These are phyloP conservation scores for Xerocomellus intermedius DNA, from an alignment of 768 basidiomycete genomes.

Conservation along the genomic window DNA sequence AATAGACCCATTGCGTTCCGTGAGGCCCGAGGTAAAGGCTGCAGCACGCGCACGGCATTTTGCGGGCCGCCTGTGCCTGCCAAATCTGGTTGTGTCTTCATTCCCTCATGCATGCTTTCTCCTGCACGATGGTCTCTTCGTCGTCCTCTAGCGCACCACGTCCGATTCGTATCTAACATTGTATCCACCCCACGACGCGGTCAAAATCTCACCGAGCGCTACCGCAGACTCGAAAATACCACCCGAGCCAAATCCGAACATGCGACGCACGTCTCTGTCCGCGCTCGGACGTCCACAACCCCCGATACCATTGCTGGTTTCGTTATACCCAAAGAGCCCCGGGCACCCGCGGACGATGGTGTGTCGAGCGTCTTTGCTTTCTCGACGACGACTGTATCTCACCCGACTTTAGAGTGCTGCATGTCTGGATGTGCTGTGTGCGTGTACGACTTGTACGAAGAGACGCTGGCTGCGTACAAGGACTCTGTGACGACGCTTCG, in stretches of 20 bases:
- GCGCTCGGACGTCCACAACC: not conserved
- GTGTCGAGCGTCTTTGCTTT: not conserved
- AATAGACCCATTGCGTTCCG: too few species aligned
- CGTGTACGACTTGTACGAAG: conserved; percentile 85
- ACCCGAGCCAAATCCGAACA: conserved; percentile 44
- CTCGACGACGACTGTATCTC: too few species aligned
- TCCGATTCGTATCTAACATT: conserved; percentile 8
- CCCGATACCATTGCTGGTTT: conserved; percentile 25
- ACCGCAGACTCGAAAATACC: conserved; percentile 53
- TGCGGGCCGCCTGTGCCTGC: too few species aligned
- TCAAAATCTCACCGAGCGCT: conserved; percentile 59
- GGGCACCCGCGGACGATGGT: conserved; percentile 61
- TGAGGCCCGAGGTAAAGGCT: too few species aligned
- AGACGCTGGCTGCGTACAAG: conserved; percentile 62
- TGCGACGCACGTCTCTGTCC: conserved; percentile 27
- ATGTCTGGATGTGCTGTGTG: conserved; percentile 95
- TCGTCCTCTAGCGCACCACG: not conserved
- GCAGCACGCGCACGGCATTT: too few species aligned
- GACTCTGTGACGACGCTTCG: conserved; percentile 51
- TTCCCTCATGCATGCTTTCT: conserved; percentile 20
- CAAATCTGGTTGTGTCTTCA: too few species aligned
- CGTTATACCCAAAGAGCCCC: conserved; percentile 60
- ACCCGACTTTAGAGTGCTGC: conserved; percentile 71
- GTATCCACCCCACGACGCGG: conserved; percentile 36
- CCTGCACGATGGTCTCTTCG: conserved; percentile 2